Conservation (phyloP, 495 filamentous ascomycete species). For the Hypoxylon perforatum region DNA sequence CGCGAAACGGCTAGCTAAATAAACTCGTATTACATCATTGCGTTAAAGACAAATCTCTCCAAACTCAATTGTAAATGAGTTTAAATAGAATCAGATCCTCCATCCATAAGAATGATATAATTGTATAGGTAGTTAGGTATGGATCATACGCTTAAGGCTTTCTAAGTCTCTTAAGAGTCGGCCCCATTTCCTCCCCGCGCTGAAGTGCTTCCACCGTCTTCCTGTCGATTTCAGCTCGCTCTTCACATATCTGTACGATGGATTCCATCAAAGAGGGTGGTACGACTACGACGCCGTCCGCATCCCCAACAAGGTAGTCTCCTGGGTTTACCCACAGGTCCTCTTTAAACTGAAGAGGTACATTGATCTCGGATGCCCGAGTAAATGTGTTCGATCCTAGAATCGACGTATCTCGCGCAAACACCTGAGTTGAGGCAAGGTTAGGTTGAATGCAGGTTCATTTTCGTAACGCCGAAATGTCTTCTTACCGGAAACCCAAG, state of each 20-base stretch:
- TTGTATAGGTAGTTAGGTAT: background rate
- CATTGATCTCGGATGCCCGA: conserved; percentile 58
- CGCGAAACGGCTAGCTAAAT: too few species aligned
- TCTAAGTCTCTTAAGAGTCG: conserved; percentile 4
- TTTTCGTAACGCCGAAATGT: background rate
- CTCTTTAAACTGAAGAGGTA: conserved; percentile 21
- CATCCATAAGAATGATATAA: too few species aligned
- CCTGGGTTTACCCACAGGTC: conserved; percentile 49
- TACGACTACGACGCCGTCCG: conserved; percentile 66
- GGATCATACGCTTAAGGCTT: background rate
- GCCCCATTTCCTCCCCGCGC: conserved; percentile 3
- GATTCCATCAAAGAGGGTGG: conserved; percentile 40
- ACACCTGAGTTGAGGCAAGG: conserved; percentile 46
- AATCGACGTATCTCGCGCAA: conserved; percentile 58
- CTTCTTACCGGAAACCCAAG: conserved; percentile 56
- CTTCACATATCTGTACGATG: conserved; percentile 3
- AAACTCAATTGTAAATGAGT: too few species aligned
- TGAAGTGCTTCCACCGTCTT: conserved; percentile 6
- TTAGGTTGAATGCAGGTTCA: background rate
- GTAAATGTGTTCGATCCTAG: conserved; percentile 58
- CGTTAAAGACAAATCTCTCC: too few species aligned
- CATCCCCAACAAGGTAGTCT: conserved; percentile 67
- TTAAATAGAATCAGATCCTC: too few species aligned
- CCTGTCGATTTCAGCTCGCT: conserved; percentile 5
- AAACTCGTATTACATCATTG: too few species aligned